Base-by-base conservation (phyloP, 2,329 filamentous ascomycete genomes). In the Epichloe glyceriae region DNA sequence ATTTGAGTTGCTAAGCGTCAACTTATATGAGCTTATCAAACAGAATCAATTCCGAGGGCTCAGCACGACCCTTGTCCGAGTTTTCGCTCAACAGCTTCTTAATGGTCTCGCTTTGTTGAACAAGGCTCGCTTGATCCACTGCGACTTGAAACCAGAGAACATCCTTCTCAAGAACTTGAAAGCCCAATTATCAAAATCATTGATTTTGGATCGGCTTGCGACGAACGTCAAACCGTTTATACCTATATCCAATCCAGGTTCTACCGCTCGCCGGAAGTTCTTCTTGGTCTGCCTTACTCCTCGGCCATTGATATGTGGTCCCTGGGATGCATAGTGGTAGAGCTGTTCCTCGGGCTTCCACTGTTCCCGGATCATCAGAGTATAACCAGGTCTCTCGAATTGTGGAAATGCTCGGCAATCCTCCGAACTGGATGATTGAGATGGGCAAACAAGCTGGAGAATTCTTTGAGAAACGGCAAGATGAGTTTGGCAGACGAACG, bases 221-320 rank as follows among this genome's bases (percentile, higher is more conserved):
- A 98, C 66, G 93, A 98, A 70, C 83, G 93, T 47, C 93, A 98
- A 67, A 98, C 93, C 0, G 93, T 98, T 30, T 98, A 98, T 67
- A 98, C 93, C 5, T 98, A 98, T 66, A 98, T 98, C 54, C 93
- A 98, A 67, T 98, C 93, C 10, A 80, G 93, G 60, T 98, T 98
- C 70, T 98, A 98, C 70, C 83, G 93, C 56, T 98, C 93, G 0
- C 93, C 93, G 1, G 93, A 98, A 66, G 93, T 98, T 12, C 70
- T 98, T 38, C 74, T 98, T n/a, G 93, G 93, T 4, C 72, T 98
- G 46, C 93, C 93, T 53, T 98, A 98, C 67, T 97, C 93, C 14
- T 96, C 93, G 4, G 93, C 93, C 42, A 98, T 98, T 62, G 93
- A 98, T 64, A 98, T 98, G 91, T 98, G 93, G 93, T 98, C 93